Evolutionary conservation across 768 basidiomycete genomes (phyloP).

Genomic region (Boletus subcaerulescens): DNA sequence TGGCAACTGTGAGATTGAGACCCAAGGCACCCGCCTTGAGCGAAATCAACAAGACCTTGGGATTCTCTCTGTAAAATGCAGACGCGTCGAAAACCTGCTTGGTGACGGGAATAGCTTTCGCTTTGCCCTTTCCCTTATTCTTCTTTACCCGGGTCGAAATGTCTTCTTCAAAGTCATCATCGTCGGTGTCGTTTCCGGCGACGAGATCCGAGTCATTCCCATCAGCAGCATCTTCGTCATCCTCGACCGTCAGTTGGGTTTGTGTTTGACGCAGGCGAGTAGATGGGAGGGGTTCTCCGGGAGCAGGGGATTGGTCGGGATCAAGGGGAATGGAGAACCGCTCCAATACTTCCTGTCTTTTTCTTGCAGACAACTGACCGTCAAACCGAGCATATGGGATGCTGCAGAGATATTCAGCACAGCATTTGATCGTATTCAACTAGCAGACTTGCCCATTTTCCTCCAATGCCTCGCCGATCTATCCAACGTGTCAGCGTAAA

Average conservation of each 20-base stretch:
- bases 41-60: slow-evolving; percentile 83
- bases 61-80: slow-evolving; percentile 43
- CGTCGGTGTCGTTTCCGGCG: slow-evolving; percentile 26
- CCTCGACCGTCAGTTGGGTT: slow-evolving; percentile 5
- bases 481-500: background rate
- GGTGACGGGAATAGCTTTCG: slow-evolving; percentile 15
- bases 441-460: slow-evolving; percentile 50
- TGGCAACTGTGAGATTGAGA: slow-evolving; percentile 84
- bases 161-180: slow-evolving; percentile 30
- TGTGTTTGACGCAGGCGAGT: slow-evolving; percentile 3
- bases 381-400: slow-evolving; percentile 82
- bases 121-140: slow-evolving; percentile 34
- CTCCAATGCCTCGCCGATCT: slow-evolving; percentile 72
- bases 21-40: slow-evolving; percentile 86
- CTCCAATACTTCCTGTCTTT: slow-evolving; percentile 73
- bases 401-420: slow-evolving; percentile 34
- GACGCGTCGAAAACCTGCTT: slow-evolving; percentile 20
- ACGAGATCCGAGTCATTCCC: slow-evolving; percentile 38
- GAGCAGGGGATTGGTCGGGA: slow-evolving; percentile 24
- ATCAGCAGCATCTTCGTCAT: slow-evolving; percentile 17
- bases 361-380: slow-evolving; percentile 79
- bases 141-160: slow-evolving; percentile 32
- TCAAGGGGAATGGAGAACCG: slow-evolving; percentile 69
- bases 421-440: background rate
- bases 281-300: slow-evolving; percentile 14